A percentile compares a stretch with the other conserved stretches of the same genome.
phyloP scores from a whole-genome alignment of 73 alveolate genomes.

The Stentor coeruleus region DNA sequence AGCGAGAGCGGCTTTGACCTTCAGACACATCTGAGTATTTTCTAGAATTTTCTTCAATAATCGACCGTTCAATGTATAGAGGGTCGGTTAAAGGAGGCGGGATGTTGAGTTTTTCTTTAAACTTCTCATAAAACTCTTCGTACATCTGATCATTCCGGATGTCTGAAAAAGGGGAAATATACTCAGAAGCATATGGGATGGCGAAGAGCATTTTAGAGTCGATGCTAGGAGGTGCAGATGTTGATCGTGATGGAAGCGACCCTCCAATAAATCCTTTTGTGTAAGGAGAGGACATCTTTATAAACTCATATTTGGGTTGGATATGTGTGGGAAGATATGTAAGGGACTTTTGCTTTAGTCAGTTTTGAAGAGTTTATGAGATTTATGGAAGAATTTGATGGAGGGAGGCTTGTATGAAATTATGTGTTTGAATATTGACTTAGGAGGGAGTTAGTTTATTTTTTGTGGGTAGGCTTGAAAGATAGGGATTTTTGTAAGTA shows the following conservation, averaged over 20 bases:
- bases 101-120: not conserved
- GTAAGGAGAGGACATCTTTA: not conserved
- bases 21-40: not conserved
- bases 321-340: not conserved
- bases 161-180: not conserved
- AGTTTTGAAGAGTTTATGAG: too few relatives aligned
- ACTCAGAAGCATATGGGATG: not conserved
- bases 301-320: not conserved
- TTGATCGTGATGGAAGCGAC: not conserved
- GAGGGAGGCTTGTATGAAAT: too few relatives aligned
- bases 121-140: not conserved
- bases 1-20: not conserved
- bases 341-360: too few relatives aligned
- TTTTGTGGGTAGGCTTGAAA: too few relatives aligned
- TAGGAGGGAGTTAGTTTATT: too few relatives aligned
- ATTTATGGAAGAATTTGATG: too few relatives aligned
- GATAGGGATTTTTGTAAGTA: too few relatives aligned
- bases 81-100: slow-evolving; percentile 24
- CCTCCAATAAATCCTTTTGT: not conserved
- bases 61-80: not conserved
- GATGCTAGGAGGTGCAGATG: slow-evolving; percentile 17
- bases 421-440: too few relatives aligned
- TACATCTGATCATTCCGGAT: not conserved
- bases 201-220: slow-evolving; percentile 8
- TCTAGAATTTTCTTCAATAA: too few relatives aligned